phyloP scores from a whole-genome alignment of 306 rosid species.

The Cucurbita maxima region DNA sequence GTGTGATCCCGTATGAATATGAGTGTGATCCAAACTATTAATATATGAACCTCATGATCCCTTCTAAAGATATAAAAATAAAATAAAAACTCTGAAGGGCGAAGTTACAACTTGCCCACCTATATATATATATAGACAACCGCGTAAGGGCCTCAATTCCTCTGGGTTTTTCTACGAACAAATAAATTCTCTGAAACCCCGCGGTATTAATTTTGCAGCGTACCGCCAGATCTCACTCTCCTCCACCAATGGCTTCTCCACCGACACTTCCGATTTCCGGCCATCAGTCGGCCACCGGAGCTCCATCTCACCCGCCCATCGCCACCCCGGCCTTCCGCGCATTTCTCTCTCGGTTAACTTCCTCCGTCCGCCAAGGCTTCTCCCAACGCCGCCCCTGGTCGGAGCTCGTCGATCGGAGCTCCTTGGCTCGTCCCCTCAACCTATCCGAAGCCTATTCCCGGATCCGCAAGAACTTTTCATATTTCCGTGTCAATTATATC shows the following conservation, averaged over 20 bases:
- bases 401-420: constrained; percentile 58
- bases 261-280: constrained; percentile 71
- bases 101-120: no score
- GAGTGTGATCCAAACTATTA: no score
- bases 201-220: neutral
- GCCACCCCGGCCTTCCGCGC: constrained; percentile 80
- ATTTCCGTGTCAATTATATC: constrained; percentile 82
- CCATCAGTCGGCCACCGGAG: constrained; percentile 15
- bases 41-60: no score
- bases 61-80: no score
- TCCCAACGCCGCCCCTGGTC: constrained; percentile 85
- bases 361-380: constrained; percentile 56
- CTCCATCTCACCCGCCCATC: constrained; percentile 43
- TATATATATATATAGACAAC: neutral
- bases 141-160: neutral
- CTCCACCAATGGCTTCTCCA: constrained; percentile 49
- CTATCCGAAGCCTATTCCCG: constrained; percentile 84
- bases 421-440: constrained; percentile 51
- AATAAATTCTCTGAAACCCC: neutral
- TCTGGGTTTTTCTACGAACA: neutral
- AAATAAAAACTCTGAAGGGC: no score
- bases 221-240: constrained; percentile 7
- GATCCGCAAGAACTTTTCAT: constrained; percentile 73
- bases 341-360: constrained; percentile 54
- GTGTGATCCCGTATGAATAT: no score